Percentiles rank a stretch among this genome's conserved stretches.
phyloP scores from a whole-genome alignment of 129 eudicot genomes.

The Oenanthe sinensis region DNA sequence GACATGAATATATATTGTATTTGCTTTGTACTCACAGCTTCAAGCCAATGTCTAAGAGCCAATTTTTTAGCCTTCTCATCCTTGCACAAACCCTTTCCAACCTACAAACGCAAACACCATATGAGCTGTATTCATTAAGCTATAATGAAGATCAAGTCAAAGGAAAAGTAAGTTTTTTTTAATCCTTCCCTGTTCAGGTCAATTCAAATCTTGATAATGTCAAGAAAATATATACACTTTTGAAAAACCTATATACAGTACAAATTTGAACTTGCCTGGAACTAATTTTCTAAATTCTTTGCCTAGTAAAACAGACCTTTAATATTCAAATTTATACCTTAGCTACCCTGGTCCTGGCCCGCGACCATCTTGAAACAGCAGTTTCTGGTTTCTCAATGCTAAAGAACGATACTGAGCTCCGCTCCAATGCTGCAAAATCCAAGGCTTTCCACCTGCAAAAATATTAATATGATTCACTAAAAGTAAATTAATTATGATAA shows the following conservation, averaged over 20 bases:
- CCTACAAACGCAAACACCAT: slow-evolving; percentile 27
- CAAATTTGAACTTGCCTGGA: neutral
- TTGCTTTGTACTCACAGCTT: slow-evolving; percentile 56
- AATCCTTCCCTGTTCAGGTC: neutral
- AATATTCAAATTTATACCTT: slow-evolving; percentile 36
- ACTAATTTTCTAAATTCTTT: neutral
- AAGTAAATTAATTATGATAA: neutral
- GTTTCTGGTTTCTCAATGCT: slow-evolving; percentile 47
- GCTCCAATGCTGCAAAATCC: slow-evolving; percentile 59
- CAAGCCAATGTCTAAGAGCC: slow-evolving; percentile 85
- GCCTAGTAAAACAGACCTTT: neutral
- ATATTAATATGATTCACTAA: neutral
- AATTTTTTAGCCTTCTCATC: slow-evolving; percentile 67
- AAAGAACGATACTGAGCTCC: slow-evolving; percentile 64
- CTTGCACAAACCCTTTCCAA: slow-evolving; percentile 73
- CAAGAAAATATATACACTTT: neutral
- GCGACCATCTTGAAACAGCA: slow-evolving; percentile 72
- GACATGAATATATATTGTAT: neutral
- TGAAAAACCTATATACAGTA: neutral
- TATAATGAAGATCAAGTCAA: neutral
- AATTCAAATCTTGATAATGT: neutral
- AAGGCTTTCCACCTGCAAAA: slow-evolving; percentile 72
- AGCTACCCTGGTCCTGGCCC: slow-evolving; percentile 73
- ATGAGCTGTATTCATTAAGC: neutral
- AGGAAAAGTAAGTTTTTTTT: neutral